phyloP scores from a whole-genome alignment of 305 asterid genomes.

The Fraxinus xanthoxyloides region DNA sequence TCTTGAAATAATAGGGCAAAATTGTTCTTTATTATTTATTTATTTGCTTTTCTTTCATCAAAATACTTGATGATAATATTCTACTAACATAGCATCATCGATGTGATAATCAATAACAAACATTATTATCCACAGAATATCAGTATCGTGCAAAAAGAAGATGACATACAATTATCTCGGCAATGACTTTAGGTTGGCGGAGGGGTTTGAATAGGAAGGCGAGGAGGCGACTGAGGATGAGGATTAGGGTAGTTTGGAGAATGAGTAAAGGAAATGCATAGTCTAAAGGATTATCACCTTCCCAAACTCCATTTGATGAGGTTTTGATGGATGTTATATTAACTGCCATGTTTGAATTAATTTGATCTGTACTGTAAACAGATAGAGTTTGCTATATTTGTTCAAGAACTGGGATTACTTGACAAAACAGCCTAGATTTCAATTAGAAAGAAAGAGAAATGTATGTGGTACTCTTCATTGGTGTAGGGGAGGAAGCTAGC shows the following conservation, averaged over 20 bases:
- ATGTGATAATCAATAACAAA: not conserved
- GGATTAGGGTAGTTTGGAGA: conserved; percentile 44
- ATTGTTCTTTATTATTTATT: not conserved
- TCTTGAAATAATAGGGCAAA: not conserved
- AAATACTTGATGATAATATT: not conserved
- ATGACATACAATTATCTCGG: conserved; percentile 33
- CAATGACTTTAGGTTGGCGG: conserved; percentile 64
- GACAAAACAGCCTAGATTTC: not conserved
- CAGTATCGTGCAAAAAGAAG: not conserved
- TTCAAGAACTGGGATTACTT: not conserved
- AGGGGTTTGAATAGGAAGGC: conserved; percentile 59
- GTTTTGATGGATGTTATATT: conserved; percentile 35
- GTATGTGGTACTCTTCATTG: not conserved
- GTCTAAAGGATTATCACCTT: conserved; percentile 59
- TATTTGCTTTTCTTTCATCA: not conserved
- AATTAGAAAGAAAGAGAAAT: not conserved
- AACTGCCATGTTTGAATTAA: conserved; percentile 17
- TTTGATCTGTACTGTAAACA: not conserved
- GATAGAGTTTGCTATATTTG: not conserved
- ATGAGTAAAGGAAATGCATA: conserved; percentile 62
- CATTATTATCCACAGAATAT: not conserved
- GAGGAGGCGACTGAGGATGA: conserved; percentile 44
- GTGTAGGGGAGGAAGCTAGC: not conserved
- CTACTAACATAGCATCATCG: not conserved
- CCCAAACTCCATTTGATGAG: conserved; percentile 58